Percentiles rank a stretch among this genome's conserved stretches.
Evolutionary conservation across 305 asterid species (phyloP).

Genomic region (Solanum hybrid): DNA sequence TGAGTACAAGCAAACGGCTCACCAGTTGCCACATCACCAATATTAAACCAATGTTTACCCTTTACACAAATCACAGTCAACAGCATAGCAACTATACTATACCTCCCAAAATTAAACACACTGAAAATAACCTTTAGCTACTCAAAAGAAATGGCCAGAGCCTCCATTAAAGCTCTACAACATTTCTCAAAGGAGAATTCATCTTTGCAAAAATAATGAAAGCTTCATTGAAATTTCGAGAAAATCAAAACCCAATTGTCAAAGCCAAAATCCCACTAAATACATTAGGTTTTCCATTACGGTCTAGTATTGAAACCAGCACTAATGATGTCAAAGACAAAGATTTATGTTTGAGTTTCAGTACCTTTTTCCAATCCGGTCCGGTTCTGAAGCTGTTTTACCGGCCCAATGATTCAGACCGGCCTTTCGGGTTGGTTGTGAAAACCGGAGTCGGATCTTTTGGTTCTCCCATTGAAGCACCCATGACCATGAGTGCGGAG

Average conservation of each 20-base stretch:
- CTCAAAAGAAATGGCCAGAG: not conserved
- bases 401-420: constrained; percentile 1
- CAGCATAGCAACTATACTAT: not conserved
- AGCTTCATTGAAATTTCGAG: constrained; percentile 3
- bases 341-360: constrained; percentile 1
- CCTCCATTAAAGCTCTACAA: not conserved
- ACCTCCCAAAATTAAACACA: not conserved
- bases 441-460: not conserved
- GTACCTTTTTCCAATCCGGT: not conserved
- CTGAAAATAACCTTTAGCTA: constrained; percentile 2
- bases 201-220: not conserved
- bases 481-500: not conserved
- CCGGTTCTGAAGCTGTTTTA: not conserved
- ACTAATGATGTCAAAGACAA: not conserved
- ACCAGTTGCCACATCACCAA: not conserved
- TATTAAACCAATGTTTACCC: not conserved
- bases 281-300: not conserved
- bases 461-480: constrained; percentile 3
- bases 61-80: not conserved
- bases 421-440: constrained; percentile 1
- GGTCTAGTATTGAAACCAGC: not conserved
- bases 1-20: not conserved
- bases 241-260: constrained; percentile 5
- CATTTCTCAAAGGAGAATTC: not conserved
- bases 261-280: constrained; percentile 6